Base-by-base conservation (phyloP, 768 basidiomycete species). In the Cystobasidium onofrii region DNA sequence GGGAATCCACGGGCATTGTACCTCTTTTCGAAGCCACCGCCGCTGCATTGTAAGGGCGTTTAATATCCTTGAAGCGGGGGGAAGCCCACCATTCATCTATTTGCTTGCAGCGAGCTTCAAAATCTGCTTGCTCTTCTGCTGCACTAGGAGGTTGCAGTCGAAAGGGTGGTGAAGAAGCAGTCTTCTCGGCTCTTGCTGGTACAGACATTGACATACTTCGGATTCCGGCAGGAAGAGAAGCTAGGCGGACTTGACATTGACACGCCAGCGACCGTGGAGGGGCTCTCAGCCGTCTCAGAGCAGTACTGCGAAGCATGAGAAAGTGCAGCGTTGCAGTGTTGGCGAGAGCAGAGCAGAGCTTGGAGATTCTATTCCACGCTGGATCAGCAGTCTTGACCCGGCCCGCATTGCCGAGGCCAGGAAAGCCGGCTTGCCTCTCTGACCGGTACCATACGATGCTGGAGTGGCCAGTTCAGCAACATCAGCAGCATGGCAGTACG, bases 1-100 rank as follows among this genome's bases (percentile, higher is more conserved):
- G 85, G 3, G 90, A 88, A 18, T 88, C 83, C 20, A 90, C 86
- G 9, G 91, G 90, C 23, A 92, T 83, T 20, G 88, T 89, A 36
- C 94, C 94, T 78, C 95, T 92, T 82, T 96, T 94, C 25, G 89
- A 87, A 3, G 87, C 92, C 75, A 97, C 90, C 52, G 87, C 85
- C 33, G 86, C 85, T 2, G 92, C 85, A 3, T 89, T 83, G 82
- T 97, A 97, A 0, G 92, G 88, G 15, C 94, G 86, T 78, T 87
- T 88, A 69, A 90, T 86, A 73, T 82, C 82, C 29, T 84, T 82
- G 80, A 92, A 96, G 20, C 93, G 87, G 20, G 91, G 87, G 25
- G 84, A 85, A 33, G 84, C 79, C 80, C 92, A 92, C 86, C 91
- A 97, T 1, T 84, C 82, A 20, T 86, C 81, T 83, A 91, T 85